Evolutionary conservation across 805 yeast species (phyloP), one percentile per base, ranked within the genome.

Genomic region (Lachancea mirantina): DNA sequence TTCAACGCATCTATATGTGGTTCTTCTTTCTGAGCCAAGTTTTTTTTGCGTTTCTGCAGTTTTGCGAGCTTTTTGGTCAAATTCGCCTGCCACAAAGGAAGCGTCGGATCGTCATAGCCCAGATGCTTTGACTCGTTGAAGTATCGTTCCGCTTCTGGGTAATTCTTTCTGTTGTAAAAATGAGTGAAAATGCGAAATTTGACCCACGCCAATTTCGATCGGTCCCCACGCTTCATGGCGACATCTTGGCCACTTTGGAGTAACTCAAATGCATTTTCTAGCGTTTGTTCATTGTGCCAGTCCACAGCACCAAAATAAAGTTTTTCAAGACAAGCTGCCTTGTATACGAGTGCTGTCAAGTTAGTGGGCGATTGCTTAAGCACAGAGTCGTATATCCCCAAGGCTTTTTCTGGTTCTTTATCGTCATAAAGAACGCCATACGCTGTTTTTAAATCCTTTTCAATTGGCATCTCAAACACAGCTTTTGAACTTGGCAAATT

Each of bases 301-400:
- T 69, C 61, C 35, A 63, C 57, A 11, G 28, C 33, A 4, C 55
- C 54, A 36, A 43, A 57, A 31, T 55, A 55, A 28, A 65, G 45
- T 43, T 73, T 68, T 39, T 69, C 69, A 41, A 69, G 58, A 4
- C 70, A 65, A 11, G 66, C 69, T 8, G 80, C 61, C 37, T 76
- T 53, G 40, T 75, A 65, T 3, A 71, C 36, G 13, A 63, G 58
- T 0, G 80, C 72, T 25, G 52, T 58, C 29, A 70, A 63, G 11
- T 78, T 69, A 3, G 51, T 52, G 1, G 74, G 67, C 28, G 65
- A 55, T 27, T 66, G 65, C 8, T 47, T 47, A 13, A 76, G 43
- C 0, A 74, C 68, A 0, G 46, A 39, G 4, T 66, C 56, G 29
- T 65, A 64, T 6, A 51, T 27, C 7, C 54, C 44, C 15, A 73